Evolutionary conservation across 2,329 filamentous ascomycete genomes (phyloP).

Genomic region (Paraphaeosphaeria minitans): DNA sequence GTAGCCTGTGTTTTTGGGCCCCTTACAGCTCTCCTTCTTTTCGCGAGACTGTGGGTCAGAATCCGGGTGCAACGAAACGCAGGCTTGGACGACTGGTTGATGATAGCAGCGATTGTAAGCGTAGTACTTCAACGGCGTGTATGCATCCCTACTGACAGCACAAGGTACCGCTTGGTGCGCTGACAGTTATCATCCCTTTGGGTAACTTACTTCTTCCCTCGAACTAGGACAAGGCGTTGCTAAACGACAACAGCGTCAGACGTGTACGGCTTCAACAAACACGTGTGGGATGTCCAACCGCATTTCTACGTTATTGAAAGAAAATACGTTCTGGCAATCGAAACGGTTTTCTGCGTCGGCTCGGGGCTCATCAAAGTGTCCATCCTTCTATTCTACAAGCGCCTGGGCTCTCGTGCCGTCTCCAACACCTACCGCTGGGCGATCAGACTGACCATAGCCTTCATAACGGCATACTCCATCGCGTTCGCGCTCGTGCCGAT

Average conservation of each 20-base stretch:
- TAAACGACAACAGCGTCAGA: slow-evolving; percentile 24
- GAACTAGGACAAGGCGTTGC: not conserved
- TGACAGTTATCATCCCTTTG: slow-evolving; percentile 29
- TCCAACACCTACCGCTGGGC: slow-evolving; percentile 32
- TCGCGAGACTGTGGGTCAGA: slow-evolving; percentile 37
- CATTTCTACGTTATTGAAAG: slow-evolving; percentile 23
- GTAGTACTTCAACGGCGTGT: not conserved
- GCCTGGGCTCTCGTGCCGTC: slow-evolving; percentile 32
- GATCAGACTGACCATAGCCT: slow-evolving; percentile 34
- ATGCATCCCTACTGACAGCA: slow-evolving; percentile 13
- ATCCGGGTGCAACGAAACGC: slow-evolving; percentile 30
- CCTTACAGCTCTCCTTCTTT: slow-evolving; percentile 27
- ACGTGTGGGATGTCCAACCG: slow-evolving; percentile 35
- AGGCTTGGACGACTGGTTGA: slow-evolving; percentile 39
- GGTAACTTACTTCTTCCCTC: slow-evolving; percentile 15
- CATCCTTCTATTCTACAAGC: slow-evolving; percentile 40
- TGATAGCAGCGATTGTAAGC: slow-evolving; percentile 32
- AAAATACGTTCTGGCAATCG: slow-evolving; percentile 35
- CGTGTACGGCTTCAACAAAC: slow-evolving; percentile 28
- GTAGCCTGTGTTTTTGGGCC: slow-evolving; percentile 30
- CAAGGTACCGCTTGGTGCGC: slow-evolving; percentile 24
- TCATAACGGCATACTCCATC: slow-evolving; percentile 32
- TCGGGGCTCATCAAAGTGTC: slow-evolving; percentile 42
- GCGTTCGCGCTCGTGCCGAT: slow-evolving; percentile 36
- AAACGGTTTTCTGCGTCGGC: slow-evolving; percentile 33